phyloP scores from a whole-genome alignment of 805 yeast genomes.

The Candida nanaspora region DNA sequence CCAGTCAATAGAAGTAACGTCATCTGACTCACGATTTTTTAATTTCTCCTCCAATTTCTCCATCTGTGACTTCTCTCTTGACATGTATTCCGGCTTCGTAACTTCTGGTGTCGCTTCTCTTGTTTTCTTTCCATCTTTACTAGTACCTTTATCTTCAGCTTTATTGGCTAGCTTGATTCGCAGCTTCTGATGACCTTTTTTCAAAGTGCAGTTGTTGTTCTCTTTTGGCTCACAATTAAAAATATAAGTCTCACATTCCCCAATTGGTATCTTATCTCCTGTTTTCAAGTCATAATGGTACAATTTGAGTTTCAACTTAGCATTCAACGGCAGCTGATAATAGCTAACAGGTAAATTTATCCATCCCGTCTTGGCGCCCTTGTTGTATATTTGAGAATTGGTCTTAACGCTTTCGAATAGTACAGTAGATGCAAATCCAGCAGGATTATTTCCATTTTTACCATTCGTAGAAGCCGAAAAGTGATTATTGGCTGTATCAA shows the following conservation, averaged over 20 bases:
- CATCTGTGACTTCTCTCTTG: slow-evolving; percentile 20
- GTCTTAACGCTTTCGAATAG: neutral
- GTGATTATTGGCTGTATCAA: neutral
- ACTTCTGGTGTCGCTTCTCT: neutral
- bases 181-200: slow-evolving; percentile 65
- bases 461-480: neutral
- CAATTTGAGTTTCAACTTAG: slow-evolving; percentile 53
- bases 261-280: slow-evolving; percentile 42
- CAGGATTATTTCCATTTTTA: neutral
- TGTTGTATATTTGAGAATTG: neutral
- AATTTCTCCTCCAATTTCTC: slow-evolving; percentile 45
- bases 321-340: slow-evolving; percentile 58
- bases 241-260: slow-evolving; percentile 49
- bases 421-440: neutral
- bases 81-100: neutral
- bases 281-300: slow-evolving; percentile 60
- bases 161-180: slow-evolving; percentile 19
- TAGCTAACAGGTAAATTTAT: slow-evolving; percentile 64
- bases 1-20: slow-evolving; percentile 59
- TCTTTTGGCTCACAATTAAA: slow-evolving; percentile 37
- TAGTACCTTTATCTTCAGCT: neutral
- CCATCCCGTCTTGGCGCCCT: slow-evolving; percentile 50
- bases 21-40: slow-evolving; percentile 63
- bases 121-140: neutral
- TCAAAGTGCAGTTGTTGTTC: slow-evolving; percentile 40